Base-by-base conservation (phyloP, 352 stramenopile species). In the Stramenopiles sp. region DNA sequence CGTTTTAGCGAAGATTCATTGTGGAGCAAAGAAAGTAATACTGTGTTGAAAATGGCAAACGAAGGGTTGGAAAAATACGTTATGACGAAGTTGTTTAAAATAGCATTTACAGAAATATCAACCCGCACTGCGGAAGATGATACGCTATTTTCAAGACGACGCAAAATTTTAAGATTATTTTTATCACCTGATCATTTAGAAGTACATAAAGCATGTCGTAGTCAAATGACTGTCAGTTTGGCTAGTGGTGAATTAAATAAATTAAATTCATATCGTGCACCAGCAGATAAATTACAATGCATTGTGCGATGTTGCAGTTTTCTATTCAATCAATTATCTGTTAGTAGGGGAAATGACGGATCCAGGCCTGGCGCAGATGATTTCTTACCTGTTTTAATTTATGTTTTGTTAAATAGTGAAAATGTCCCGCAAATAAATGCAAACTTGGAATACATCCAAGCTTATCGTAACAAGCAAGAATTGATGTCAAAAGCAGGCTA, bases 321-420 rank as follows among this genome's bases (percentile, higher is more conserved):
- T 1, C 80, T 95, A 27, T 93, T 87, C 29, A 86, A 81, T 29
- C 83, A 94, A 30, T 80, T 95, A 1, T 84, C 84, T 31, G 74
- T 80, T 65, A 83, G 87, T 63, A 82, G 85, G 30, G 63, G 30
- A 29, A 30, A 30, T 31, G 78, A 32, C 13, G 86, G 84, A 7
- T 80, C 78, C 6, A 88, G 92, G 53, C 90, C 90, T 13, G 93
- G 91, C 0, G 92, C 92, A 20, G 92, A 97, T 78, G 91, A 97
- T 27, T 93, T 97, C 78, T 81, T 97, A 73, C 92, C 92, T 0
- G 90, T 86, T 0, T 84, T 97, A n/a, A 97, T 97, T 63, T 93
- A 90, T 79, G 80, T 94, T 23, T 82, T 96, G 31, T 83, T 95
- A n/a, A 86, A 90, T 53, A 85, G 88, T 0, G 38, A 53, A 53